Evolutionary conservation across 139 green algal genomes (phyloP).

Genomic region (Haematococcus lacustris): DNA sequence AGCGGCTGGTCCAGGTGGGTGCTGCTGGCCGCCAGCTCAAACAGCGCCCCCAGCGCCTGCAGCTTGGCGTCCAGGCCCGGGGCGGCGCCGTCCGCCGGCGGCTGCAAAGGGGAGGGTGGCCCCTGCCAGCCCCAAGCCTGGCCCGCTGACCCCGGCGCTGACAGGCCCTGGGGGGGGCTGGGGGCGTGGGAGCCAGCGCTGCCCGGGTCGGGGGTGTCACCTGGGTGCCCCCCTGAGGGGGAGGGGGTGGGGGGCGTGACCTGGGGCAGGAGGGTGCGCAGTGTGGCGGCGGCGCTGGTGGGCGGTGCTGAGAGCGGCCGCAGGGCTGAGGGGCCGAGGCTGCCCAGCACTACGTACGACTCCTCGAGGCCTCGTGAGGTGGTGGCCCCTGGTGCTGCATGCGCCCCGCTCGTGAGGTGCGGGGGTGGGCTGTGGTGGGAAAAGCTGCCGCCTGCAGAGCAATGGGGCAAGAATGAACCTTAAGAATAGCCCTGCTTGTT

Average conservation of each 20-base stretch:
- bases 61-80: constrained; percentile 57
- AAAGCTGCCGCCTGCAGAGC: neutral
- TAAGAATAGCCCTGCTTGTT: too few species aligned
- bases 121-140: too few species aligned
- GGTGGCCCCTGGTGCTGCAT: neutral
- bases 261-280: neutral
- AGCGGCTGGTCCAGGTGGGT: constrained; percentile 72
- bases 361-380: neutral
- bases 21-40: constrained; percentile 54
- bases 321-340: neutral
- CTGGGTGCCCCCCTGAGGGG: neutral
- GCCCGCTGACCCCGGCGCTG: neutral
- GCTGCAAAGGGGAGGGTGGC: too few species aligned
- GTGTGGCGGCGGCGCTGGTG: neutral
- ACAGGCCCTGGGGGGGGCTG: too few species aligned
- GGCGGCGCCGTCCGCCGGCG: too few species aligned
- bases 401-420: too few species aligned
- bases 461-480: neutral
- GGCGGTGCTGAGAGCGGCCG: too few species aligned
- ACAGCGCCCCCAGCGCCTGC: constrained; percentile 42
- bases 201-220: neutral
- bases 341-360: neutral
- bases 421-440: too few species aligned
- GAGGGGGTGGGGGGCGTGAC: too few species aligned
- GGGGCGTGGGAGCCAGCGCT: neutral